Base-by-base conservation (phyloP, 768 basidiomycete genomes). In the Lactarius trivialis region DNA sequence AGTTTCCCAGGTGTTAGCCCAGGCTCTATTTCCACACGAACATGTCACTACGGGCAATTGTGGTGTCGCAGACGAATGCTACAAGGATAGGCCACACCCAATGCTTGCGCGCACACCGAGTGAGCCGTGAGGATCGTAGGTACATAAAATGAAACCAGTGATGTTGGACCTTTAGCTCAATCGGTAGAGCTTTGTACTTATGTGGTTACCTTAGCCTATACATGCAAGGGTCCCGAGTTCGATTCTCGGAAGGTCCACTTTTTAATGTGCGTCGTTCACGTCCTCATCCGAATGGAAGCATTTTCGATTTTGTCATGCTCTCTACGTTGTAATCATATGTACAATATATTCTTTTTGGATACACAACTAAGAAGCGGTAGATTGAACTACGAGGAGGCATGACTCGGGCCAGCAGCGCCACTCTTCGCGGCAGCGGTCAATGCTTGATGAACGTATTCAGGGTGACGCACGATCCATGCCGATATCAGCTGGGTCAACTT, bases 221-320 rank as follows among this genome's bases (percentile, higher is more conserved):
- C n/a, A 81, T 81, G 79, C 79, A 81, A 81, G 79, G 79, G 79
- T 81, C 80, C 80, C 79, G 81, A 81, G 79, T 81, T 81, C 79
- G 78, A 81, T 78, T 78, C 79, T 81, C 81, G 79, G 79, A 78
- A 79, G 80, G 79, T 80, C 79, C 79, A 81, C n/a, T 68, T 68
- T 79, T 77, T 76, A 54, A 30, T 19, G 17, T 24, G 28, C 15
- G 14, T 56, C 26, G 41, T 43, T 48, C 19, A 54, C 15, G 19
- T 17, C 26, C 32, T n/a, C 28, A 4, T 36, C 8, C 4, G 51
- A 60, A 55, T 1, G 3, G 9, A 21, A 45, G 41, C 41, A 43
- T 11, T 45, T 12, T 2, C 41, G 41, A 21, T 5, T 45, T 26
- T n/a, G 12, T 14, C 12, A 6, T 41, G n/a, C n/a, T n/a, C n/a